Evolutionary conservation across 139 green algal species (phyloP), one percentile per base, ranked within the genome.

Genomic region (Pedinophyceae sp.): DNA sequence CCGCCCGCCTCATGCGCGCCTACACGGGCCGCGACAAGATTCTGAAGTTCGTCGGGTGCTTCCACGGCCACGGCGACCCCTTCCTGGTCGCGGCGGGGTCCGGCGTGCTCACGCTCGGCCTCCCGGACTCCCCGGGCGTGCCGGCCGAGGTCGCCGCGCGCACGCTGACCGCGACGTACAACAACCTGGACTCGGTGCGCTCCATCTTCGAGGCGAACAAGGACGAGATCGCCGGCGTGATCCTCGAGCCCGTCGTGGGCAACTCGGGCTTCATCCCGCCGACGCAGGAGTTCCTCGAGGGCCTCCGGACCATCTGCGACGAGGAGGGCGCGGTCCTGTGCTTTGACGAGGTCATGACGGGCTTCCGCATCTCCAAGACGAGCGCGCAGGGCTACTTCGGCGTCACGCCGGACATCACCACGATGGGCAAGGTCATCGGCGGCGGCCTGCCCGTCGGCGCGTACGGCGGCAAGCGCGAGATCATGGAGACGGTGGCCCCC

Each of bases 341-440:
- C 73, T 98, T 99, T 50, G 91, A 99, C 62, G 91, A 99, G 76
- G 75, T 61, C n/a, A 58, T 58, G 34, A 47, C 34, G n/a, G 71
- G 71, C 47, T 79, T 79, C 68, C 54, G 71, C 24, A 73, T 79
- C 49, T 30, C 63, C 30, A 72, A 71, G 60, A 71, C 71, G 39
- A 73, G 72, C 48, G 72, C 70, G 17, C 86, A 96, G 76, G 79
- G 92, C 70, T 59, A 97, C 81, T 98, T 94, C 60, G 83, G 83
- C 62, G 76, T 99, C 54, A 97, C 75, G 7, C 91, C 91, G 27
- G 91, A 99, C 73, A 58, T 99, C 30, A 97, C 92, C 59, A 97
- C 89, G 60, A 91, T 99, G 81, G 91, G 91, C 70, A 99, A 99
- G 84, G 85, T 99, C 54, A 99, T 99, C 60, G 91, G 85, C 49